These are phyloP conservation scores for Yamadazyma nakazawae DNA, from an alignment of 805 yeast species.

Conservation along the genomic window DNA sequence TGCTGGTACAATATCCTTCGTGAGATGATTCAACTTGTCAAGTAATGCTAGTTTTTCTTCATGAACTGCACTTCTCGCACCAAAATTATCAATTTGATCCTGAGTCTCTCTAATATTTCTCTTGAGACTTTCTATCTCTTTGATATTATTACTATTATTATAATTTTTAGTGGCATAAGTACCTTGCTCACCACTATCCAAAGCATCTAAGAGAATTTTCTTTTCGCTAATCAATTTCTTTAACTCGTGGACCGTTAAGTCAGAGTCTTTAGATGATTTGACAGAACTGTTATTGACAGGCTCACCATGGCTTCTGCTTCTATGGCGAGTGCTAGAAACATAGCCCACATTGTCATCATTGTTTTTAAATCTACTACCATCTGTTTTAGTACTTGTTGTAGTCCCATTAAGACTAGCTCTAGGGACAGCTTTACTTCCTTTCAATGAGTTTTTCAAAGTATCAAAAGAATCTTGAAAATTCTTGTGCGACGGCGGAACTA, in stretches of 20 bases:
- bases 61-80: constrained; percentile 29
- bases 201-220: constrained; percentile 63
- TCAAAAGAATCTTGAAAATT: constrained; percentile 68
- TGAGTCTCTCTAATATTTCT: constrained; percentile 51
- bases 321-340: constrained; percentile 63
- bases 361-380: constrained; percentile 52
- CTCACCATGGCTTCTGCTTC: constrained; percentile 29
- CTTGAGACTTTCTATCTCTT: constrained; percentile 65
- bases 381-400: constrained; percentile 22
- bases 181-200: constrained; percentile 64
- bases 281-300: constrained; percentile 14
- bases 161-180: constrained; percentile 25
- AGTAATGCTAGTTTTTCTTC: constrained; percentile 51
- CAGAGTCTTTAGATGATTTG: constrained; percentile 26
- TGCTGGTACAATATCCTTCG: constrained; percentile 65
- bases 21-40: constrained; percentile 55
- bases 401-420: constrained; percentile 19
- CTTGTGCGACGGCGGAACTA: constrained; percentile 82
- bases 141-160: constrained; percentile 38
- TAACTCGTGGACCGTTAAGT: constrained; percentile 50
- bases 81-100: constrained; percentile 28
- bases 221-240: constrained; percentile 69
- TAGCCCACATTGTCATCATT: constrained; percentile 70
- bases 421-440: constrained; percentile 27
- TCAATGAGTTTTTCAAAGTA: constrained; percentile 65